A percentile compares a stretch with the other conserved stretches of the same genome.
These are phyloP conservation scores for Friedmanniomyces endolithicus DNA, from an alignment of 495 filamentous ascomycete genomes.

Conservation along the genomic window DNA sequence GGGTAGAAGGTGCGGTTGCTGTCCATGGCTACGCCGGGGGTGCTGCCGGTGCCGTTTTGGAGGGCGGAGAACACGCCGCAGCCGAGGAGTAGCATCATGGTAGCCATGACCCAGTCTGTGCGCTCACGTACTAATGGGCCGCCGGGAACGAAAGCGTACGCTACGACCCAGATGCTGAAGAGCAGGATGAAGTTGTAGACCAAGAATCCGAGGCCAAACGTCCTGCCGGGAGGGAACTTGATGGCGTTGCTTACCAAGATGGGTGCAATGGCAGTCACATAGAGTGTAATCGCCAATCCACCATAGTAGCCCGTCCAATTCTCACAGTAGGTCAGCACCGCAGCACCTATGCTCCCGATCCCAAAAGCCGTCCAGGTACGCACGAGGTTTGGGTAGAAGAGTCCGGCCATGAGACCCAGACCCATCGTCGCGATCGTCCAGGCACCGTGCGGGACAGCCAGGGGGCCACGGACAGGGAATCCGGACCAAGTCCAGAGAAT, in stretches of 20 bases:
- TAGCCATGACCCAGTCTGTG: constrained; percentile 87
- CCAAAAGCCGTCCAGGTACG: constrained; percentile 74
- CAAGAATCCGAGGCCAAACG: constrained; percentile 78
- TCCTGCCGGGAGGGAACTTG: constrained; percentile 57
- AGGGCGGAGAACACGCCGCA: constrained; percentile 70
- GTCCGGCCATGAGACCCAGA: constrained; percentile 62
- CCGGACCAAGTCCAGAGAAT: constrained; percentile 99
- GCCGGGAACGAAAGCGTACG: constrained; percentile 98
- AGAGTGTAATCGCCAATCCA: constrained; percentile 59
- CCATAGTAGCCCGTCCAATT: constrained; percentile 91
- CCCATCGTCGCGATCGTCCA: constrained; percentile 79
- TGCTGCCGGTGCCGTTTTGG: constrained; percentile 27
- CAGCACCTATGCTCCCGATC: constrained; percentile 63
- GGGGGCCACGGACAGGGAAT: constrained; percentile 79
- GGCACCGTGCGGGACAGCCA: constrained; percentile 78
- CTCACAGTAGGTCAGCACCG: constrained; percentile 61
- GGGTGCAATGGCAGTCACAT: constrained; percentile 68
- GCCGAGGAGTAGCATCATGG: constrained; percentile 73
- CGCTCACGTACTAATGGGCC: constrained; percentile 86
- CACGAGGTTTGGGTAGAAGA: constrained; percentile 56
- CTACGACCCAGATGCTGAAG: constrained; percentile 96
- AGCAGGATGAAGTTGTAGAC: constrained; percentile 84
- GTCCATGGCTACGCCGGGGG: neutral
- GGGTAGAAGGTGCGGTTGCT: neutral
- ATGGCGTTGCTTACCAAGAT: constrained; percentile 65